Evolutionary conservation across 2,329 filamentous ascomycete genomes (phyloP).

Genomic region (Phialemonium atrogriseum): DNA sequence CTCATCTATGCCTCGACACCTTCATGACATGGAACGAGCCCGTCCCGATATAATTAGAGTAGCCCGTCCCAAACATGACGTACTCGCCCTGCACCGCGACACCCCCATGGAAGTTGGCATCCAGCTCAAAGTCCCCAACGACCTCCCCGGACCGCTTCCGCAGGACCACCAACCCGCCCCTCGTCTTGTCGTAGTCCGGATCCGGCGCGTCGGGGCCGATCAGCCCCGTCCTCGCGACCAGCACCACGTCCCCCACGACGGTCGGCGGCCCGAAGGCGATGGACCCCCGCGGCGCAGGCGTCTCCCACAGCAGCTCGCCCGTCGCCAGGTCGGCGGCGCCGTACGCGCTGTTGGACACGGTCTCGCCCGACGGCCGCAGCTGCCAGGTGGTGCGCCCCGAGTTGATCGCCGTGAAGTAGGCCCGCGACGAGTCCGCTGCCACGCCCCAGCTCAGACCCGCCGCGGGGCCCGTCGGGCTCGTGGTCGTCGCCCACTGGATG

Average conservation of each 20-base stretch:
- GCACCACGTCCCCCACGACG: slow-evolving; percentile 11
- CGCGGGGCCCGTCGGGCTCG: slow-evolving; percentile 14
- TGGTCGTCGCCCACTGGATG: slow-evolving; percentile 15
- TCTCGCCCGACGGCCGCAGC: slow-evolving; percentile 4
- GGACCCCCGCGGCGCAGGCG: slow-evolving; percentile 4
- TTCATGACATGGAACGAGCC: too few species aligned
- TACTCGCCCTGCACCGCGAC: slow-evolving; percentile 8
- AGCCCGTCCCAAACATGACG: slow-evolving; percentile 11
- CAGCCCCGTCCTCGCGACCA: slow-evolving; percentile 4
- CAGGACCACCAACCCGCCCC: slow-evolving; percentile 2
- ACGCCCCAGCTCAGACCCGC: slow-evolving; percentile 23
- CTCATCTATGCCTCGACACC: too few species aligned
- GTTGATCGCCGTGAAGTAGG: slow-evolving; percentile 22
- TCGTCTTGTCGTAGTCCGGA: too few species aligned
- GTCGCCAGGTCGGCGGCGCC: slow-evolving; percentile 9
- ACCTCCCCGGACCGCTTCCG: slow-evolving; percentile 6
- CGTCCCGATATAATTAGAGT: too few species aligned
- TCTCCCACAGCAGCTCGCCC: slow-evolving; percentile 11
- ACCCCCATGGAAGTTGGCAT: slow-evolving; percentile 5
- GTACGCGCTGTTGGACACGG: slow-evolving; percentile 7
- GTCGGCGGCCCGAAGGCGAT: slow-evolving; percentile 7
- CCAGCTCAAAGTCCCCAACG: slow-evolving; percentile 4
- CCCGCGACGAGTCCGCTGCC: slow-evolving; percentile 17
- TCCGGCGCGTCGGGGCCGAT: not conserved
- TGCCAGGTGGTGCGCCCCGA: slow-evolving; percentile 4